These are phyloP conservation scores for Glycine tomentella DNA, from an alignment of 306 rosid species.

Conservation along the genomic window DNA sequence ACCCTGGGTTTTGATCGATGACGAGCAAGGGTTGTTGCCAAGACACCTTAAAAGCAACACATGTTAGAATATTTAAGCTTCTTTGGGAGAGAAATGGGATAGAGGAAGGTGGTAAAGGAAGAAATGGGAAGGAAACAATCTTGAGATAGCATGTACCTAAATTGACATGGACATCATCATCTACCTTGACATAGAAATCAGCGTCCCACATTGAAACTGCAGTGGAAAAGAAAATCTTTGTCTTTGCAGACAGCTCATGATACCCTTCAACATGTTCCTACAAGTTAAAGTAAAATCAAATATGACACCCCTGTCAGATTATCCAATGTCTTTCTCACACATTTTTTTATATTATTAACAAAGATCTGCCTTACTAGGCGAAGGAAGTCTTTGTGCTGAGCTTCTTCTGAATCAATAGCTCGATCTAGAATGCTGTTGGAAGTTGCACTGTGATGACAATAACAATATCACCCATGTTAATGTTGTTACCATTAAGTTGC, in stretches of 20 bases:
- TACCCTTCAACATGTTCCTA: slow-evolving; percentile 98
- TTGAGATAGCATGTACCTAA: slow-evolving; percentile 63
- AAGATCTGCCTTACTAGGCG: slow-evolving; percentile 57
- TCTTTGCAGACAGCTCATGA: slow-evolving; percentile 96
- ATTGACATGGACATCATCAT: slow-evolving; percentile 99
- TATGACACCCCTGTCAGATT: slow-evolving; percentile 36
- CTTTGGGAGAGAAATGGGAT: slow-evolving; percentile 16
- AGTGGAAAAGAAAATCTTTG: slow-evolving; percentile 88
- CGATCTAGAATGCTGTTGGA: slow-evolving; percentile 98
- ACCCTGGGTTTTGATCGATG: slow-evolving; percentile 95
- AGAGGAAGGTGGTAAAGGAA: slow-evolving; percentile 27
- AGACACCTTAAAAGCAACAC: slow-evolving; percentile 68
- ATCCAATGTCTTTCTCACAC: slow-evolving; percentile 30
- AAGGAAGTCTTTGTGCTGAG: slow-evolving; percentile 72
- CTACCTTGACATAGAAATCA: slow-evolving; percentile 95
- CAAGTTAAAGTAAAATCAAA: slow-evolving; percentile 46
- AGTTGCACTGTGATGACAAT: slow-evolving; percentile 76
- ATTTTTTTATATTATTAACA: background rate
- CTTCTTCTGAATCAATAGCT: slow-evolving; percentile 96
- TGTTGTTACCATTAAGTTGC: slow-evolving; percentile 48
- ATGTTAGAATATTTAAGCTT: slow-evolving; percentile 9
- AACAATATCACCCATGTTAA: slow-evolving; percentile 52
- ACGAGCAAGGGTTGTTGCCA: slow-evolving; percentile 84
- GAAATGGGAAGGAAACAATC: slow-evolving; percentile 10
- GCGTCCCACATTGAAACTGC: slow-evolving; percentile 95